Evolutionary conservation across 345 rosid genomes (phyloP), one percentile per base, ranked within the genome.

Genomic region (Arabis hirsuta): DNA sequence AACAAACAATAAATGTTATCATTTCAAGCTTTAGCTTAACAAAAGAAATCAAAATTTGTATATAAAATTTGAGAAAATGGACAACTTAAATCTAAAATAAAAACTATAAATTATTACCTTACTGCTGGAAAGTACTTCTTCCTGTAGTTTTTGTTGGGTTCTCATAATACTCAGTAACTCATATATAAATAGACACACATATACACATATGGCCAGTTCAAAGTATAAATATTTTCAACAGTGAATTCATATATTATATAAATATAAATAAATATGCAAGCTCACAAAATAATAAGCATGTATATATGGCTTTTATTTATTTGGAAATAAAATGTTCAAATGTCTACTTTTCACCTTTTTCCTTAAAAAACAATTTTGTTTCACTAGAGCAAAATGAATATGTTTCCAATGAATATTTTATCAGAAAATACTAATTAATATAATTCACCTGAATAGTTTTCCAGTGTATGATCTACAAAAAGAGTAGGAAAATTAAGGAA

Each of bases 291-390:
- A n/a, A 9, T 8, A 5, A 34, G 3, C 9, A 32, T 56, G 31
- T 55, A 55, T 32, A 8, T 36, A 36, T 46, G n/a, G 20, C 5
- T 39, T 22, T 41, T 59, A 22, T 22, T 7, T 41, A 39, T 41
- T 59, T 8, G 36, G 39, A 66, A 39, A 65, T 2, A 38, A 65
- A 24, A 2, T 7, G 56, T 47, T n/a, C 44, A 9, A 65, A 65
- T 63, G 29, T 4, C 9, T 41, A 12, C 14, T 16, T 41, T 58
- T 20, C 31, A 58, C 31, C 1, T 1, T 7, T 19, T 34, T 14
- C 10, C 14, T 20, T 36, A 36, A 36, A 36, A 36, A 2, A 7
- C 41, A 8, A 32, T 36, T 36, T 36, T 36, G 41, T 36, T 36
- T 36, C 41, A 36, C 3, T 36, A 9, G 7, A 36, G 9, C 41